These are phyloP conservation scores for Diaporthe destruens DNA, from an alignment of 2,329 filamentous ascomycete species.

Conservation along the genomic window DNA sequence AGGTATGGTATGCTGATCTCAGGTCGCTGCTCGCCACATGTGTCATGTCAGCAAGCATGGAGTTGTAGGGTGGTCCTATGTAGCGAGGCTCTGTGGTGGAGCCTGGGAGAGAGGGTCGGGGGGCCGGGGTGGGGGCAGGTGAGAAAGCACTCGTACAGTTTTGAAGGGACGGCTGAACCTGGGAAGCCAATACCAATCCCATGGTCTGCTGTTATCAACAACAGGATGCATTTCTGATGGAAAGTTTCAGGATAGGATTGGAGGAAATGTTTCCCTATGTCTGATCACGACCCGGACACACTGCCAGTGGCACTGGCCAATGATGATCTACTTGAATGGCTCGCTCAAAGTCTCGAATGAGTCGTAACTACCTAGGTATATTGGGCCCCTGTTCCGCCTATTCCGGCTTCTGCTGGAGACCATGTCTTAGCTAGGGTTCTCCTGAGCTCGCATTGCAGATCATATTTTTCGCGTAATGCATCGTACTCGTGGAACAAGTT, in stretches of 20 bases:
- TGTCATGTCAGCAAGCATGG: background rate
- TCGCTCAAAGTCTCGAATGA: background rate
- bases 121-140: background rate
- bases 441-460: background rate
- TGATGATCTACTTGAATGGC: background rate
- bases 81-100: no score
- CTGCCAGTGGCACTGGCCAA: no score
- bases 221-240: background rate
- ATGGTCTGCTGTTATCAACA: slow-evolving; percentile 12
- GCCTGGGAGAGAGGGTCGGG: no score
- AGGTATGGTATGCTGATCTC: slow-evolving; percentile 15
- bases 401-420: background rate
- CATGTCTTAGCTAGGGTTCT: background rate
- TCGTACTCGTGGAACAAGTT: background rate
- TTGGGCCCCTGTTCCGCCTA: background rate
- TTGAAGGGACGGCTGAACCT: background rate
- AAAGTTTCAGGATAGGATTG: background rate
- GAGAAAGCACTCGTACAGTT: background rate
- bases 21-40: background rate
- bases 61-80: no score
- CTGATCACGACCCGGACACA: background rate
- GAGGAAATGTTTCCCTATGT: background rate
- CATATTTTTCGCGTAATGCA: background rate
- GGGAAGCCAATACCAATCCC: slow-evolving; percentile 24
- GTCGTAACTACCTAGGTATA: no score